Conservation (phyloP, 2,329 filamentous ascomycete species). For the Phyllosticta capitalensis region DNA sequence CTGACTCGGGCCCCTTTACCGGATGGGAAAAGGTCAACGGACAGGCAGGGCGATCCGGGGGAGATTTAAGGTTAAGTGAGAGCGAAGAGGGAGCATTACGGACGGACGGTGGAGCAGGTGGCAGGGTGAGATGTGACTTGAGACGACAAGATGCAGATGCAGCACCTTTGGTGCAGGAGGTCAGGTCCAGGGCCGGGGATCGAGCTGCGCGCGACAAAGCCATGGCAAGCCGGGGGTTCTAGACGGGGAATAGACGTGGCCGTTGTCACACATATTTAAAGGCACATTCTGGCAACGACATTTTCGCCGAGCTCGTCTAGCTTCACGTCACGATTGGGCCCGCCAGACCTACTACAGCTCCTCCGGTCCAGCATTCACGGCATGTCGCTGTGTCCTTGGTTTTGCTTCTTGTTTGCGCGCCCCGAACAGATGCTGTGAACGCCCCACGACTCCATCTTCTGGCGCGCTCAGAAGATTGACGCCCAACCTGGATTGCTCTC, state of each 20-base stretch:
- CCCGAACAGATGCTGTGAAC: conserved; percentile 10
- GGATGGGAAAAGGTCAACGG: neutral
- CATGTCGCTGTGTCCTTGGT: neutral
- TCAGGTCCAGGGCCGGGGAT: neutral
- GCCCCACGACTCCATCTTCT: neutral
- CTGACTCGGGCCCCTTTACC: neutral
- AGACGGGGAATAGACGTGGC: neutral
- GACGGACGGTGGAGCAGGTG: neutral
- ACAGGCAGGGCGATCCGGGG: neutral
- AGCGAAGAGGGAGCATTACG: neutral
- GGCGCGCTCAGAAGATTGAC: conserved; percentile 3
- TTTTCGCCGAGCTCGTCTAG: neutral
- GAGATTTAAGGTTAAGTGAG: neutral
- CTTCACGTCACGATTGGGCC: neutral
- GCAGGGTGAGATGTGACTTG: neutral
- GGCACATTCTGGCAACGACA: neutral
- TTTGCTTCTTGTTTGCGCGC: neutral
- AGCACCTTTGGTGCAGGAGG: neutral
- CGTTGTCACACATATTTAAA: neutral
- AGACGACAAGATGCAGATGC: neutral
- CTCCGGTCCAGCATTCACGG: neutral
- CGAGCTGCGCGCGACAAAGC: neutral
- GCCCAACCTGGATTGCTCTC: neutral
- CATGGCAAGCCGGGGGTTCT: neutral
- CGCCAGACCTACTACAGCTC: neutral